Evolutionary conservation across 2,329 filamentous ascomycete species (phyloP), one percentile per base, ranked within the genome.

Genomic region (Beauveria sp.): DNA sequence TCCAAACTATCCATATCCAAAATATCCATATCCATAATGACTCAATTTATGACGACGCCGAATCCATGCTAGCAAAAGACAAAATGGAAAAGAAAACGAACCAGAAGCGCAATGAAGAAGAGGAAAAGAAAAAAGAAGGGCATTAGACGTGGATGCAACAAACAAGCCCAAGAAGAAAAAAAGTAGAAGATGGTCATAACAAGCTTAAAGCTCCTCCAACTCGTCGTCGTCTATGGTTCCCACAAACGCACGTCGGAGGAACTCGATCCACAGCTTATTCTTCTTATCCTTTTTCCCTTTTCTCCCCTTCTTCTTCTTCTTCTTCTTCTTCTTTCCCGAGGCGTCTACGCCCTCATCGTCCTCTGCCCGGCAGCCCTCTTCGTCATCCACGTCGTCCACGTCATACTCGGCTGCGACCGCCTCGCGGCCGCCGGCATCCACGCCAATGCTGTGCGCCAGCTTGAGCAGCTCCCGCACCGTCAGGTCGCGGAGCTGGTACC

Each of bases 401-500:
- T 16, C 52, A 9, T 51, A 30, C 9, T 22, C 44, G 14, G 28
- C 47, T 18, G 34, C 41, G 24, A 34, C 34, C 9, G 18, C 4
- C 5, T 46, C 22, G 9, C 28, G 43, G 22, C 40, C 51, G 26
- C 55, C 46, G 16, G 37, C 61, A 41, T 67, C 66, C 14, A 65
- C 40, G 20, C 55, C 69, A 66, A 83, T 77, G 2, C 89, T 81
- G 64, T 87, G 84, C 12, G 94, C 94, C 53, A 97, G 80, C 63
- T 89, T 82, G 50, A 97, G 77, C 70, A 89, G 89, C 70, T 86
- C 96, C 64, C 84, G 81, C 57, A 97, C 89, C 0, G 93, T 97
- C 72, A 99, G 76, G 73, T 97, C 93, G 48, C 84, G 79, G 67
- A 97, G 74, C 63, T 84, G 82, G 71, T 92, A 97, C 1, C 88